Conservation (phyloP, 2,329 filamentous ascomycete species). For the Diaporthe citriasiana region DNA sequence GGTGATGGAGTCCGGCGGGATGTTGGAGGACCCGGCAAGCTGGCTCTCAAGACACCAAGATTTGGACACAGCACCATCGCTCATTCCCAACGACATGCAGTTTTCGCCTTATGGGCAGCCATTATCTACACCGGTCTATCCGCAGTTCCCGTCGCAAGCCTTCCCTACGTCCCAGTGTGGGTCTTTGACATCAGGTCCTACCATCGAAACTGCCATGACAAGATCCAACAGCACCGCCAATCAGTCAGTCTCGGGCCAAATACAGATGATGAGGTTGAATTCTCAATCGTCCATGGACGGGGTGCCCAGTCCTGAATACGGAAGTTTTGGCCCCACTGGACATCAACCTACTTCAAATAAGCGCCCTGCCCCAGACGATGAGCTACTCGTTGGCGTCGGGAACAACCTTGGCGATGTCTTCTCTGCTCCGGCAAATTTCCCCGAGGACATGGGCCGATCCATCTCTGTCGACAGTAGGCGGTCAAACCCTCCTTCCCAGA, state of each 20-base stretch:
- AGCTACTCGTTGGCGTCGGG: constrained; percentile 44
- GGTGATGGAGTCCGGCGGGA: constrained; percentile 39
- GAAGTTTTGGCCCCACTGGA: constrained; percentile 42
- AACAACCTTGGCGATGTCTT: constrained; percentile 41
- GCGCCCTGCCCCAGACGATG: constrained; percentile 49
- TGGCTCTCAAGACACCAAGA: constrained; percentile 44
- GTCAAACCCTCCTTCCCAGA: neutral
- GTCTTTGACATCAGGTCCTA: constrained; percentile 59
- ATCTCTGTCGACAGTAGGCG: constrained; percentile 49
- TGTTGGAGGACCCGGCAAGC: constrained; percentile 45
- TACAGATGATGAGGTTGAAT: constrained; percentile 55
- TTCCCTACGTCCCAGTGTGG: constrained; percentile 56
- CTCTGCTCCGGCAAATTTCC: constrained; percentile 43
- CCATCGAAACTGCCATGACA: constrained; percentile 57
- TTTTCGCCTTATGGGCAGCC: constrained; percentile 29
- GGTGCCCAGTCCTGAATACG: constrained; percentile 46
- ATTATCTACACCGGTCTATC: constrained; percentile 38
- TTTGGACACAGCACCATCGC: neutral
- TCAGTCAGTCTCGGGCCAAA: constrained; percentile 47
- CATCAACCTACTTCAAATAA: constrained; percentile 48
- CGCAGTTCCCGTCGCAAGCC: constrained; percentile 41
- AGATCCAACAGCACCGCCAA: constrained; percentile 58
- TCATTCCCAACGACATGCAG: constrained; percentile 20
- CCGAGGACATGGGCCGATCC: constrained; percentile 59
- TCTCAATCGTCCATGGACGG: constrained; percentile 54